Evolutionary conservation across 495 filamentous ascomycete species (phyloP).

Genomic region (Daldinia childiae): DNA sequence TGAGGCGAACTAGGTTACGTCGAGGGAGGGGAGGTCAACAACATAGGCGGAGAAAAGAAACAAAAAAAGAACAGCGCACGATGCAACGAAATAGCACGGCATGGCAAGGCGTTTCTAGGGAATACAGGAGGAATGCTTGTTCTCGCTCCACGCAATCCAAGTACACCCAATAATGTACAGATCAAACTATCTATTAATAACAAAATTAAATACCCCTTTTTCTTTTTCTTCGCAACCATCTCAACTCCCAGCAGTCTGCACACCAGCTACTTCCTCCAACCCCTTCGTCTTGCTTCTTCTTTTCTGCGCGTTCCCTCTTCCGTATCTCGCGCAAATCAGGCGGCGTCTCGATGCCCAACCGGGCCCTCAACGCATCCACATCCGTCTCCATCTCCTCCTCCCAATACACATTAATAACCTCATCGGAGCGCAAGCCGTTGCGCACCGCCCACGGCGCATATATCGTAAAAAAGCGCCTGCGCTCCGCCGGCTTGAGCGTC

Average conservation of each 20-base stretch:
- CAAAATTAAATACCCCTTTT: not conserved
- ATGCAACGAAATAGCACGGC: slow-evolving; percentile 24
- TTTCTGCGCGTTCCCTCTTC: slow-evolving; percentile 71
- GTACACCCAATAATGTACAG: slow-evolving; percentile 27
- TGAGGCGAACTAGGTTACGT: too few relatives aligned
- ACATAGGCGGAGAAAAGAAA: not conserved
- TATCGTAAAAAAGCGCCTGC: slow-evolving; percentile 72
- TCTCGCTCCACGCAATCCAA: slow-evolving; percentile 10
- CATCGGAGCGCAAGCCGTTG: slow-evolving; percentile 78
- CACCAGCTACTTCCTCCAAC: slow-evolving; percentile 59
- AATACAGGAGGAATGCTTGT: slow-evolving; percentile 4
- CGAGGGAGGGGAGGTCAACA: too few relatives aligned
- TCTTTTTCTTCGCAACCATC: not conserved
- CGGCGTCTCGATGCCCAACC: slow-evolving; percentile 86
- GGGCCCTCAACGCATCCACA: slow-evolving; percentile 75
- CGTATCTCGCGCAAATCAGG: slow-evolving; percentile 87
- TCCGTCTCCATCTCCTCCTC: slow-evolving; percentile 91
- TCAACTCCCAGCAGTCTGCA: slow-evolving; percentile 18
- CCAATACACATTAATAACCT: slow-evolving; percentile 98
- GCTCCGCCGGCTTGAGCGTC: slow-evolving; percentile 79
- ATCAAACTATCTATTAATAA: slow-evolving; percentile 13
- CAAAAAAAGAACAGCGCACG: slow-evolving; percentile 1
- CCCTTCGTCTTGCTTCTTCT: slow-evolving; percentile 73
- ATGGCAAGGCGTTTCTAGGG: slow-evolving; percentile 42
- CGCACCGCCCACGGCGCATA: slow-evolving; percentile 92